A percentile compares a stretch with the other conserved stretches of the same genome.
Evolutionary conservation across 2,329 filamentous ascomycete species (phyloP).

Genomic region (Aureobasidium sp.): DNA sequence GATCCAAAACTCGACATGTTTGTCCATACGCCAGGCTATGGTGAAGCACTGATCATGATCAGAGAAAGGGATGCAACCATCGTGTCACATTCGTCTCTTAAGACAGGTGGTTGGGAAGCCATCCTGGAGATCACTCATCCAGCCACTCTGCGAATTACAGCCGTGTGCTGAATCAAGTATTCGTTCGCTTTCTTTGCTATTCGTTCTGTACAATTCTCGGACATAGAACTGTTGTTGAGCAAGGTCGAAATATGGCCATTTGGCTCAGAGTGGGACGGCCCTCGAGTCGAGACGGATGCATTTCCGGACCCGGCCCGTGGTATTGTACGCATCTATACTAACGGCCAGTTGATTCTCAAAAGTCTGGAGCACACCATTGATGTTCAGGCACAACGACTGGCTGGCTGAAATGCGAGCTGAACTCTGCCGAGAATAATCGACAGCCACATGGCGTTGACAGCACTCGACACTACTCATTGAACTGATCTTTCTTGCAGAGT

Average conservation of each 20-base stretch:
- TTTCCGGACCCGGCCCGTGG: background rate
- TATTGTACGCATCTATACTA: background rate
- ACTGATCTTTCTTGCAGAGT: background rate
- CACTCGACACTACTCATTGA: background rate
- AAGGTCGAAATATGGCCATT: background rate
- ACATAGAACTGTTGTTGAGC: background rate
- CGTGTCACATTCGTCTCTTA: background rate
- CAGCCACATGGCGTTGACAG: slow-evolving; percentile 2
- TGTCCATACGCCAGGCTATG: background rate
- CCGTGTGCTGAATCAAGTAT: background rate
- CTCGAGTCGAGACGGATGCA: background rate
- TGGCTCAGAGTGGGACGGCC: background rate
- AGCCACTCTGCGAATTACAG: background rate
- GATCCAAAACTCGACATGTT: background rate
- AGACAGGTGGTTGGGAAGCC: background rate
- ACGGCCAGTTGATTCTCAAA: background rate
- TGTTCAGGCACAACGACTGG: background rate
- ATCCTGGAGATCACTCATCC: background rate
- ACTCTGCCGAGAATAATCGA: background rate
- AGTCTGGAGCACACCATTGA: background rate
- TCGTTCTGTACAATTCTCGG: background rate
- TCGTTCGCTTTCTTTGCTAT: background rate
- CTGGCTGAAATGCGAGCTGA: slow-evolving; percentile 3
- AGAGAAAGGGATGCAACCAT: background rate
- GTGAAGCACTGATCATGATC: background rate